Evolutionary conservation across 306 rosid species (phyloP), one percentile per base, ranked within the genome.

Genomic region (Vigna unguiculata): DNA sequence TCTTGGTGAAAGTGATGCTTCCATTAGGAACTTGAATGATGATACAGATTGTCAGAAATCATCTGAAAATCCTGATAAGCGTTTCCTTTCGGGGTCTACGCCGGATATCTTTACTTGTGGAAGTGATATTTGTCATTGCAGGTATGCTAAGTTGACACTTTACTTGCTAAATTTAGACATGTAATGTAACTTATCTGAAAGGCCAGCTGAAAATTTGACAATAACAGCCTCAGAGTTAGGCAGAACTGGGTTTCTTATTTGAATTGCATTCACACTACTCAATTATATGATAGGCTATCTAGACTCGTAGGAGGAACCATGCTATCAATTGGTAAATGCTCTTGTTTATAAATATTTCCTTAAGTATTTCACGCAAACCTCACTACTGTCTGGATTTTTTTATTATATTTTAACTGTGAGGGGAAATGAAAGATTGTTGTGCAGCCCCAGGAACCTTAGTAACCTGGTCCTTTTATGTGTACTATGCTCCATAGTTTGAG

Each of bases 71-170:
- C 40, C 82, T 8, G 82, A 69, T 51, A 69, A 55, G 25, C 71
- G 19, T 25, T 72, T 48, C 55, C 84, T 88, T 77, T 87, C 88
- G 64, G 96, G 86, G 60, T 86, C 89, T 22, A 52, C 84, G 9
- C 92, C 97, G 1, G 82, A 81, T 46, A 82, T 84, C 77, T 43
- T 86, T 65, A 61, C 84, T 30, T 83, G 88, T 58, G 91, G 81
- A 76, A 87, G 87, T 84, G 84, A 81, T 48, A 45, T 87, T 54
- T 83, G 93, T 75, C 48, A 76, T 74, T 86, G 85, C 96, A 89
- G 98, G 99, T 92, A 57, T 81, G 83, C 74, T 59, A 30, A 72
- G 7, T 60, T 81, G 59, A 16, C 60, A 71, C 25, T 77, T 71
- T 70, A 25, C 64, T 6, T 83, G 64, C 76, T 36, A 59, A 67